These are phyloP conservation scores for Tetraselmis chui DNA, from an alignment of 139 green algal genomes.

Conservation along the genomic window DNA sequence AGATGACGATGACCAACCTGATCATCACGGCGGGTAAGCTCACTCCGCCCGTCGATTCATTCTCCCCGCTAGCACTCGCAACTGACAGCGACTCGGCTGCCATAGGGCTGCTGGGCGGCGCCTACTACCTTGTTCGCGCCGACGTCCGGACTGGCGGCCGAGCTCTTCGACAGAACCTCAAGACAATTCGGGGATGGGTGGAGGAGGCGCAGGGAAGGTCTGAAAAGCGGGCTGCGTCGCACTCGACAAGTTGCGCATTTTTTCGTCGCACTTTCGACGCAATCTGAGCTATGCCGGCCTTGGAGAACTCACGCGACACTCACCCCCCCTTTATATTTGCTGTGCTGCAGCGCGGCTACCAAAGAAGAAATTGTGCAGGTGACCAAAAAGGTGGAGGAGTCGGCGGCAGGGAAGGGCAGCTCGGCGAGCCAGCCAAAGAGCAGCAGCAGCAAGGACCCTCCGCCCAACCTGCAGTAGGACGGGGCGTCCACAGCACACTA, in stretches of 20 bases:
- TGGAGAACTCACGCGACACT: too few species aligned
- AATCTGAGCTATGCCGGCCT: too few species aligned
- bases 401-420: not conserved
- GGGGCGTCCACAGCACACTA: too few species aligned
- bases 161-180: conserved; percentile 8
- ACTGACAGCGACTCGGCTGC: not conserved
- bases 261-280: too few species aligned
- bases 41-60: not conserved
- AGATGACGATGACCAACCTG: not conserved
- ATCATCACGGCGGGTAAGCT: not conserved
- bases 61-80: not conserved
- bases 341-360: not conserved
- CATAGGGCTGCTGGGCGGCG: conserved; percentile 2
- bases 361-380: not conserved
- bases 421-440: not conserved
- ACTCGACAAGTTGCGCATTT: too few species aligned
- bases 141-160: conserved; percentile 1
- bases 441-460: not conserved
- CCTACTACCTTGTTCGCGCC: not conserved
- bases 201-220: conserved; percentile 5
- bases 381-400: not conserved
- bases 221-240: too few species aligned
- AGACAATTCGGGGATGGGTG: conserved; percentile 8
- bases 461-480: not conserved
- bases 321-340: too few species aligned